Conservation (phyloP, 768 basidiomycete species). For the Pulveroboletus sp. region DNA sequence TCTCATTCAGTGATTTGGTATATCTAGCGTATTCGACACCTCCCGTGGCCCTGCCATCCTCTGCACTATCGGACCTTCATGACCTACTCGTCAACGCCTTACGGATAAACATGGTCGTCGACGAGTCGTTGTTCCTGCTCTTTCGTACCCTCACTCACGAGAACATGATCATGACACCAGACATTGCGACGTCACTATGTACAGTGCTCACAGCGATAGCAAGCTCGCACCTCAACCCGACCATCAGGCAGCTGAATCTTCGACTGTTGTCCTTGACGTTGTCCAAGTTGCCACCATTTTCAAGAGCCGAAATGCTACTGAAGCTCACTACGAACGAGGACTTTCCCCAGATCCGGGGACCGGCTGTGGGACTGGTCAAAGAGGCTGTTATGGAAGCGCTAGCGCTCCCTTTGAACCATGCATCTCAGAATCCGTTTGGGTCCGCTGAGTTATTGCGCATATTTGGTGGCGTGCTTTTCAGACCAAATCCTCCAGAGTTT, state of each 20-base stretch:
- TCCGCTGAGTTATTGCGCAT: conserved; percentile 51
- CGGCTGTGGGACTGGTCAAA: conserved; percentile 64
- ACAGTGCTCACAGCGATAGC: conserved; percentile 51
- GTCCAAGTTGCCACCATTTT: conserved; percentile 39
- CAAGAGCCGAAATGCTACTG: conserved; percentile 51
- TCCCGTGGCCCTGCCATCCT: conserved; percentile 11
- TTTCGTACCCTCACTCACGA: conserved; percentile 26
- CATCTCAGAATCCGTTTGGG: conserved; percentile 42
- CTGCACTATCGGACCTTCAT: conserved; percentile 27
- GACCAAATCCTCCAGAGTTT: conserved; percentile 50
- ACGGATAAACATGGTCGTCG: conserved; percentile 49
- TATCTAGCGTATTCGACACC: conserved; percentile 22
- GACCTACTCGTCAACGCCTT: conserved; percentile 46
- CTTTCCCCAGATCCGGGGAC: conserved; percentile 64
- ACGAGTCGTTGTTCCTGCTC: conserved; percentile 58
- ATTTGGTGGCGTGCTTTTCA: conserved; percentile 58
- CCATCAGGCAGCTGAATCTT: conserved; percentile 55
- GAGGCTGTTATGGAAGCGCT: conserved; percentile 57
- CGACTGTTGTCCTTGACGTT: conserved; percentile 55
- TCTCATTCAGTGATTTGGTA: conserved; percentile 27
- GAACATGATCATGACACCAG: conserved; percentile 32
- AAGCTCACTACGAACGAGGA: conserved; percentile 47
- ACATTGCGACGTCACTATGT: conserved; percentile 45
- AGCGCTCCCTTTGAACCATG: conserved; percentile 20
- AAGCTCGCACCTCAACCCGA: conserved; percentile 56